These are phyloP conservation scores for Lichenothelia convexa DNA, from an alignment of 495 filamentous ascomycete species.

Conservation along the genomic window DNA sequence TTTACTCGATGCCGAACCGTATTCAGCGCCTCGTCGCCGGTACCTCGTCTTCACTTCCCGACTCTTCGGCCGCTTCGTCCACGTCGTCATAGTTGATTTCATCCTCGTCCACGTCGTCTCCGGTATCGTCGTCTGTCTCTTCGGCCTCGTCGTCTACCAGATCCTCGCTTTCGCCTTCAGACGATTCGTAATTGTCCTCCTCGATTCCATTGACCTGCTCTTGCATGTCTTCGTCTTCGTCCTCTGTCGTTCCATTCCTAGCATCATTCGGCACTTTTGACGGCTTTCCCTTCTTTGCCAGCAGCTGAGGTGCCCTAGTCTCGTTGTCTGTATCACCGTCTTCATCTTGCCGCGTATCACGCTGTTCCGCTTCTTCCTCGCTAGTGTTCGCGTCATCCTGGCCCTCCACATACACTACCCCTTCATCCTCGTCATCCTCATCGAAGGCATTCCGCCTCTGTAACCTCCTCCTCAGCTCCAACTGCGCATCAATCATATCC, in stretches of 20 bases:
- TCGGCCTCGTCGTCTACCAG: slow-evolving; percentile 22
- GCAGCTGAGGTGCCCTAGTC: background rate
- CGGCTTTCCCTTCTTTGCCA: slow-evolving; percentile 3
- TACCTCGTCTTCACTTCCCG: no score
- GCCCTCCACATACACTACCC: slow-evolving; percentile 76
- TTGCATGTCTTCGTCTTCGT: slow-evolving; percentile 14
- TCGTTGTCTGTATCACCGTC: slow-evolving; percentile 2
- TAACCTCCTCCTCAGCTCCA: slow-evolving; percentile 53
- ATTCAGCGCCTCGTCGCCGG: no score
- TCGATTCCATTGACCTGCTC: slow-evolving; percentile 10
- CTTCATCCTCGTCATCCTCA: slow-evolving; percentile 51
- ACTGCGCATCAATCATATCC: slow-evolving; percentile 76
- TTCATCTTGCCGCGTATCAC: no score
- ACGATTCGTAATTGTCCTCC: slow-evolving; percentile 11
- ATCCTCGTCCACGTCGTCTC: slow-evolving; percentile 14
- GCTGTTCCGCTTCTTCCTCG: slow-evolving; percentile 26
- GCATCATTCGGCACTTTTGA: slow-evolving; percentile 19
- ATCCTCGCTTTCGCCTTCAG: slow-evolving; percentile 8
- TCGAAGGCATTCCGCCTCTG: slow-evolving; percentile 21
- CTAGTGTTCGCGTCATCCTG: slow-evolving; percentile 15
- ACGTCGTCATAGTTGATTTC: slow-evolving; percentile 1
- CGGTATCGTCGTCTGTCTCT: slow-evolving; percentile 20
- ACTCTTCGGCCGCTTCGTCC: no score
- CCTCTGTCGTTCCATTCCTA: slow-evolving; percentile 12
- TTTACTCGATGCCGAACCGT: no score